phyloP scores from a whole-genome alignment of 1,284 basidiomycete species.

The Anthracocystis panici-leucophaei region DNA sequence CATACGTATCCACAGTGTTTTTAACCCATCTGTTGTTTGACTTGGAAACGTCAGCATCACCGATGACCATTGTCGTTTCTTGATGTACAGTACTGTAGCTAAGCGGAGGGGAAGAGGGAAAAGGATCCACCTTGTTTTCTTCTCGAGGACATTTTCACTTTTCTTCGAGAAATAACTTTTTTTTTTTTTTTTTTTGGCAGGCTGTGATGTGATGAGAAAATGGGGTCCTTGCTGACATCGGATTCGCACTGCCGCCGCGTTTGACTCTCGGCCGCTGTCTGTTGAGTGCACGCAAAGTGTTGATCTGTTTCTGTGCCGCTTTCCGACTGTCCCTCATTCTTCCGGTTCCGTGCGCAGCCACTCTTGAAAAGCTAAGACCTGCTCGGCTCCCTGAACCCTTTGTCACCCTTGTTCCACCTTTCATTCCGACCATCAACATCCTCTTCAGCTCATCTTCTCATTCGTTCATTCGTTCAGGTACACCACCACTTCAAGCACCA shows the following conservation, averaged over 20 bases:
- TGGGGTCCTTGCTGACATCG: slow-evolving; percentile 6
- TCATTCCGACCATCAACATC: neutral
- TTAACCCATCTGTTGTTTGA: too few relatives aligned
- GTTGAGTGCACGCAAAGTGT: neutral
- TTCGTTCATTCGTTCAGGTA: neutral
- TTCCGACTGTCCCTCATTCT: slow-evolving; percentile 23
- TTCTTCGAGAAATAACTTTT: neutral
- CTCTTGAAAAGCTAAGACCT: neutral
- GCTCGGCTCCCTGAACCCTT: slow-evolving; percentile 19
- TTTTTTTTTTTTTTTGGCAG: neutral
- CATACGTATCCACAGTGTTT: too few relatives aligned
- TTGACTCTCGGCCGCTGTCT: neutral
- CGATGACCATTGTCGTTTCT: neutral
- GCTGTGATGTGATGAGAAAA: neutral
- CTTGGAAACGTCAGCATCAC: neutral
- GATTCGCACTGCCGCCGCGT: neutral
- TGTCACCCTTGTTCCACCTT: neutral
- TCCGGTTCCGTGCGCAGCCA: slow-evolving; percentile 32
- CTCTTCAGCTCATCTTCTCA: too few relatives aligned
- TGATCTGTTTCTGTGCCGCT: slow-evolving; percentile 1
- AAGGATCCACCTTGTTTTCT: neutral
- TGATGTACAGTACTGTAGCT: too few relatives aligned
- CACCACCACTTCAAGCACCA: neutral
- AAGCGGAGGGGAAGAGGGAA: neutral
- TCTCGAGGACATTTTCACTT: neutral